Evolutionary conservation across 768 basidiomycete species (phyloP), one percentile per base, ranked within the genome.

Genomic region (Amanita molliuscula): DNA sequence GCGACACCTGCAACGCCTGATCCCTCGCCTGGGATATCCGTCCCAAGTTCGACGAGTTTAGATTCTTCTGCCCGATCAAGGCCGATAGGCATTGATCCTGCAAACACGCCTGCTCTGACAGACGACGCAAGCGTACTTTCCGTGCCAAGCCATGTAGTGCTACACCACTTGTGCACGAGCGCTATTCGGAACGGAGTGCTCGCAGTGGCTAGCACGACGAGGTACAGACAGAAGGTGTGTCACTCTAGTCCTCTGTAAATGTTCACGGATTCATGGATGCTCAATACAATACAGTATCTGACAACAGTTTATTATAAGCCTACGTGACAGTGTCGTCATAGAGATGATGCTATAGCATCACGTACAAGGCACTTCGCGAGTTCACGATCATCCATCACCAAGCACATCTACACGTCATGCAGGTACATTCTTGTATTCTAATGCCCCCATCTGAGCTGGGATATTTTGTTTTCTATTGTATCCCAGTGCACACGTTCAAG

Each of bases 101-200:
- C 59, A 9, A 65, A 64, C 43, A 66, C 66, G 57, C 67, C 71
- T 0, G 69, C 75, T n/a, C 55, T 83, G 59, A 78, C 81, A 15
- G 94, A 98, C 65, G 94, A 98, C 60, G 86, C 80, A 46, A 85
- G 84, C 43, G 91, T 98, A 50, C 66, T 98, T 54, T 86, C 95
- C 13, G 90, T 96, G 18, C 94, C 94, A 18, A 86, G 82, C 33
- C 94, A 97, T 68, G 90, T 91, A 33, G 91, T 97, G 20, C 70
- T 98, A 55, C 92, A 96, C 58, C 94, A 98, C 65, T 67, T 98
- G 58, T 89, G 89, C 54, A 96, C 94, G 54, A 95, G 91, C 59
- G 93, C 94, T 46, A 98, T 98, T 54, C 76, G 82, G 65, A 93
- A 93, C 63, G 93, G 91, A 6, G 90, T 95, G 41, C 66, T 97